These are phyloP conservation scores for Gymnopilus dilepis DNA, from an alignment of 768 basidiomycete genomes.

Conservation along the genomic window DNA sequence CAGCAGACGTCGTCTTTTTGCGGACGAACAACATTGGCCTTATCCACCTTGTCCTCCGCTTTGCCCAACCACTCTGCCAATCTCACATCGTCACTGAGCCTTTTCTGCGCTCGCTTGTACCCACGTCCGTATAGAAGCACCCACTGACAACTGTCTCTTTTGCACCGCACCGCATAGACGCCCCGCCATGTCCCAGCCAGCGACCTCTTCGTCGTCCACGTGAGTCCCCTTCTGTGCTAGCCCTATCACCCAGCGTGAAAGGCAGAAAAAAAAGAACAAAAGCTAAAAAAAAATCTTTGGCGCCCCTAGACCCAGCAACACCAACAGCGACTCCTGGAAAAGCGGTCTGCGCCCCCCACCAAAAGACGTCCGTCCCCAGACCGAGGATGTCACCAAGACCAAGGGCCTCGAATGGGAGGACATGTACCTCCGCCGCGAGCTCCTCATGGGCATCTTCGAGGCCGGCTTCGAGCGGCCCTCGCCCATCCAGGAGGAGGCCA, in stretches of 20 bases:
- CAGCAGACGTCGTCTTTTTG: constrained; percentile 20
- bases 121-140: constrained; percentile 21
- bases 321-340: constrained; percentile 66
- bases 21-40: constrained; percentile 16
- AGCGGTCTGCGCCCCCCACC: constrained; percentile 79
- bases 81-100: not conserved
- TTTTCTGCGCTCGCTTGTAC: not conserved
- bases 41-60: constrained; percentile 12
- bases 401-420: constrained; percentile 97
- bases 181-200: constrained; percentile 30
- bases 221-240: constrained; percentile 20
- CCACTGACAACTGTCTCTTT: constrained; percentile 5
- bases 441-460: constrained; percentile 99
- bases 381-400: constrained; percentile 94
- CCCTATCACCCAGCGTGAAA: constrained; percentile 5
- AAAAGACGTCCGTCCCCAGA: constrained; percentile 94
- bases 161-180: constrained; percentile 8
- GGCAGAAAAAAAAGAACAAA: not conserved
- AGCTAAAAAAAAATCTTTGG: constrained; percentile 1
- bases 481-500: constrained; percentile 99
- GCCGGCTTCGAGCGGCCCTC: constrained; percentile 97
- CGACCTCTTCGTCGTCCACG: constrained; percentile 32
- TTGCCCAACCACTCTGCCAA: not conserved
- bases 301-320: constrained; percentile 31
- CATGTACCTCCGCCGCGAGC: constrained; percentile 88